Conservation (phyloP, 768 basidiomycete species). For the Cystobasidium tubakii region DNA sequence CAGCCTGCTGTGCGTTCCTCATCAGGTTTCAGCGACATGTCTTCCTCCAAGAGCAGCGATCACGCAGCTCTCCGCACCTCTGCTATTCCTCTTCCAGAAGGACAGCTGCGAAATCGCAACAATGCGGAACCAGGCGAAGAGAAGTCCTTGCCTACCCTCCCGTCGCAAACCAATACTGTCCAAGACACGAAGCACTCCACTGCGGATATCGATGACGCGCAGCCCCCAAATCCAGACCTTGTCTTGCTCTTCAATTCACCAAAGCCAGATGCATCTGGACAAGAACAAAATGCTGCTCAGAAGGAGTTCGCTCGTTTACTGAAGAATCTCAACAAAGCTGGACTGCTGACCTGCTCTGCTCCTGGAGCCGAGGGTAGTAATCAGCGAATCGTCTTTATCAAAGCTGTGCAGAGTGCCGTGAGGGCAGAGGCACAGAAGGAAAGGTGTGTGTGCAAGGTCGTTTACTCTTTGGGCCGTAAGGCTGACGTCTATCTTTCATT, state of each 20-base stretch:
- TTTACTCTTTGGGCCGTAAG: no score
- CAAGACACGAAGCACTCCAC: background rate
- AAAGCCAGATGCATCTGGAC: background rate
- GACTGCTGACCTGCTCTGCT: background rate
- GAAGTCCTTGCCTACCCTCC: background rate
- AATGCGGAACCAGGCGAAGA: background rate
- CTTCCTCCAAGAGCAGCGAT: background rate
- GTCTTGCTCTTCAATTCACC: constrained; percentile 20
- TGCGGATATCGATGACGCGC: background rate
- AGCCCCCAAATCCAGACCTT: constrained; percentile 24
- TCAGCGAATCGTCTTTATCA: constrained; percentile 9
- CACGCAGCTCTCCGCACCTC: background rate
- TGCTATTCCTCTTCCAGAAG: background rate
- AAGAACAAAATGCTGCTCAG: background rate
- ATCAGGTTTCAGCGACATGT: background rate
- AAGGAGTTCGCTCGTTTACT: background rate
- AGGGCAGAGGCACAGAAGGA: constrained; percentile 18
- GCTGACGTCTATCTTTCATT: no score
- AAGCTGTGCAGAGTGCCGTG: constrained; percentile 1
- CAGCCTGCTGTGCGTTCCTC: background rate
- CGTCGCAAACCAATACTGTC: background rate
- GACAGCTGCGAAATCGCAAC: background rate
- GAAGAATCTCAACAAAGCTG: constrained; percentile 6
- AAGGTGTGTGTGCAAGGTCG: no score
- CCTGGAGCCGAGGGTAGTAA: constrained; percentile 3